These are phyloP conservation scores for Cladosporium sp. DNA, from an alignment of 2,329 filamentous ascomycete species.

Conservation along the genomic window DNA sequence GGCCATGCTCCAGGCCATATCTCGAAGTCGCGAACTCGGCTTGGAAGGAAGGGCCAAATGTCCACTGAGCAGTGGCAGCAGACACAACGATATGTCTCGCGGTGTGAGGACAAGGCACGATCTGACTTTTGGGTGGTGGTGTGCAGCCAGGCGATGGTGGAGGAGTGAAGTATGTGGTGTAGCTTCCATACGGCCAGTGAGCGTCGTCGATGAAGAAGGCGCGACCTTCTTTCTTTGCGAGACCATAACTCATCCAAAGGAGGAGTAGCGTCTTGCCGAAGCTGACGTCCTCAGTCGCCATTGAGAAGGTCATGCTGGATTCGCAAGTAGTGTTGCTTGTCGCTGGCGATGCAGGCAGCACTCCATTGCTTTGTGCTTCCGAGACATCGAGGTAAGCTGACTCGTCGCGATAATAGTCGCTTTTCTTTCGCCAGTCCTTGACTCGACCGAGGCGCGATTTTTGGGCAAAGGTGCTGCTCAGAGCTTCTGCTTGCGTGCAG, in stretches of 20 bases:
- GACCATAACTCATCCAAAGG: conserved; percentile 78
- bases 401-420: conserved; percentile 59
- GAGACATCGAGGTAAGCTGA: conserved; percentile 69
- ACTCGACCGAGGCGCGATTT: conserved; percentile 31
- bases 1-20: conserved; percentile 38
- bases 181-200: conserved; percentile 75
- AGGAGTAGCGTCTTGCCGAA: conserved; percentile 72
- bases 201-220: conserved; percentile 83
- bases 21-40: conserved; percentile 39
- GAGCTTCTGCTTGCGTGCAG: conserved; percentile 52
- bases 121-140: conserved; percentile 68
- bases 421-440: conserved; percentile 43
- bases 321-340: conserved; percentile 54
- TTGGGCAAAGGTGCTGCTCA: conserved; percentile 28
- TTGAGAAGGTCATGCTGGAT: conserved; percentile 69
- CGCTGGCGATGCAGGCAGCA: conserved; percentile 30
- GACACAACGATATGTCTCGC: conserved; percentile 73
- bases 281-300: conserved; percentile 71
- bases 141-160: conserved; percentile 64
- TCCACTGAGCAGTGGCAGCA: conserved; percentile 59
- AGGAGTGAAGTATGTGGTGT: conserved; percentile 65
- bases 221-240: conserved; percentile 69
- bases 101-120: conserved; percentile 73
- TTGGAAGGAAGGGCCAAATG: conserved; percentile 59
- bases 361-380: conserved; percentile 63